Evolutionary conservation across 2,329 filamentous ascomycete species (phyloP), one percentile per base, ranked within the genome.

Genomic region (Hypomyces perniciosus): DNA sequence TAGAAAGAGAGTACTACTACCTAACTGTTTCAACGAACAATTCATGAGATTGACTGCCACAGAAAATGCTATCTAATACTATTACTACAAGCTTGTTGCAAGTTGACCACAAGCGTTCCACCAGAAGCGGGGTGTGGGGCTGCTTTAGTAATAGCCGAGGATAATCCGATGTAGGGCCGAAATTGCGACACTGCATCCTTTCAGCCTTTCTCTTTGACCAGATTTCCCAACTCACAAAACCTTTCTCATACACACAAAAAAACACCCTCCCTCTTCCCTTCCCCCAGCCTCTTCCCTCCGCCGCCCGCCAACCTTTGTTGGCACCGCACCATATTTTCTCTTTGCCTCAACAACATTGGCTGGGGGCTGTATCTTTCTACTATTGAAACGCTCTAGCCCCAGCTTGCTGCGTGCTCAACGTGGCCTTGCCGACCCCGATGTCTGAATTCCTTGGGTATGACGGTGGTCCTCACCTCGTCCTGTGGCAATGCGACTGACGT

Each of bases 401-500:
- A 66, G 65, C 66, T 64, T 56, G 61, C 67, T 65, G 62, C 68
- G 70, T 71, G 65, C 68, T 71, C 56, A 63, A 71, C 71, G 71
- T 68, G 66, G 67, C 65, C 56, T 61, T 56, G 56, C 51, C 57
- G 54, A 60, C 58, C 59, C 63, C 63, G 63, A 81, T 81, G 78
- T 81, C 78, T 69, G 78, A 81, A 72, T 81, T 80, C 65, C 71
- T 81, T 64, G 78, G 78, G 78, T 81, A 72, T 57, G 73, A 64
- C 58, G 50, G 54, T 58, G 59, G 59, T 57, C 59, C 61, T 61
- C 66, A 39, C 45, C 45, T 5, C 27, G 30, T 28, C 1, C 42
- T 26, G 5, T 33, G 38, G 20, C n/a, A 9, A 26, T 35, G 31
- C 8, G 9, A 10, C 52, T 52, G 26, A 52, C 40, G 20, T 13